Evolutionary conservation across 257 asterid genomes (phyloP), one percentile per base, ranked within the genome.

Genomic region (Salvia splendens): DNA sequence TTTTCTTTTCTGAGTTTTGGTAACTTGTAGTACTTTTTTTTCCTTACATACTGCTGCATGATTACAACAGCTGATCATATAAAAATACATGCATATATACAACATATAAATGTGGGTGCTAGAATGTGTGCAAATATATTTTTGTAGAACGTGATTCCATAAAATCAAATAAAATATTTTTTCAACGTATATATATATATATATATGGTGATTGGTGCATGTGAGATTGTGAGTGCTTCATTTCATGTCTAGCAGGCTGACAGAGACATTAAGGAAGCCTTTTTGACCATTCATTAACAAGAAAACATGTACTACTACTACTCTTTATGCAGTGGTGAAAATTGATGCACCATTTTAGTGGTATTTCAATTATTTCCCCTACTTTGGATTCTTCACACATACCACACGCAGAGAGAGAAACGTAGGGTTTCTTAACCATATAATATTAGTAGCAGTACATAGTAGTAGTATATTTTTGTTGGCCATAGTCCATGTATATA

Each of bases 241-340:
- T 20, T 80, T 77, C 69, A 75, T 69, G 64, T 73, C 71, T 73
- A 75, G 54, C 82, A 76, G 75, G 41, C 87, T 81, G 88, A 83
- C 83, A 78, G 8, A 75, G 2, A 69, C 60, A 80, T 75, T 76
- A 64, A 63, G 52, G 56, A 62, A 69, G 65, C 42, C 70, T 67
- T 71, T 79, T 83, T 81, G 91, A 86, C 96, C 87, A 74, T 90
- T 87, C 85, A 80, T 66, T 52, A 70, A 78, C 77, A 76, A 64
- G 49, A 72, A 77, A 36, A 24, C 64, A 20, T 20, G 24, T 20
- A 20, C 24, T 20, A 20, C 70, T 20, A 20, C 70, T 42, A 67
- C 78, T 65, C 61, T 49, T 11, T 36, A 56, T 49, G 12, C 51
- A 56, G 35, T 59, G 43, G 72, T 71, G 64, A 59, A 67, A 55